These are phyloP conservation scores for Trichoderma sp. DNA, from an alignment of 2,329 filamentous ascomycete species.

Conservation along the genomic window DNA sequence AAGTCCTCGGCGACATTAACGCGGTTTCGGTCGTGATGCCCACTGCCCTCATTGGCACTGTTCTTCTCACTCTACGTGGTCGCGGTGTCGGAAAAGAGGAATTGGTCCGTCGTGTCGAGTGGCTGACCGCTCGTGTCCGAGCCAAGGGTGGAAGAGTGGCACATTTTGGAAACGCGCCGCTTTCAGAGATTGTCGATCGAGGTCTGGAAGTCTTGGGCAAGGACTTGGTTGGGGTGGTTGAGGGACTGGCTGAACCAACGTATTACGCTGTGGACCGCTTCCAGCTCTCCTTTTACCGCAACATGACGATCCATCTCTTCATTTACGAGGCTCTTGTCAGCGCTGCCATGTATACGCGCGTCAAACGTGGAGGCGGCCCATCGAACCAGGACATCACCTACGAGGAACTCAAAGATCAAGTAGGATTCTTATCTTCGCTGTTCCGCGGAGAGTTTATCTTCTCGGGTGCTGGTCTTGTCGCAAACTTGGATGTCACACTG, in stretches of 20 bases:
- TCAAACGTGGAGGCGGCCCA: constrained; percentile 88
- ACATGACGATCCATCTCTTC: constrained; percentile 99
- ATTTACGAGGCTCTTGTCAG: constrained; percentile 91
- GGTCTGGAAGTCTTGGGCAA: constrained; percentile 90
- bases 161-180: constrained; percentile 81
- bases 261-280: constrained; percentile 96
- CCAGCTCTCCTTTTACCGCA: constrained; percentile 96
- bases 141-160: constrained; percentile 90
- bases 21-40: constrained; percentile 97
- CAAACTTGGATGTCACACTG: constrained; percentile 81
- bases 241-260: constrained; percentile 82
- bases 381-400: constrained; percentile 78
- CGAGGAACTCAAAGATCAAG: constrained; percentile 71
- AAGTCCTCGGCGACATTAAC: constrained; percentile 92
- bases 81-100: constrained; percentile 88
- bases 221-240: constrained; percentile 78
- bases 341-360: constrained; percentile 83
- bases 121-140: constrained; percentile 79
- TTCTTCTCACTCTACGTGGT: constrained; percentile 85
- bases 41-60: constrained; percentile 91
- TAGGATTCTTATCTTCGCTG: constrained; percentile 86
- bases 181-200: constrained; percentile 80
- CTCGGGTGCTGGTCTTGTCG: constrained; percentile 76
- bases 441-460: constrained; percentile 99
- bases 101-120: constrained; percentile 82